phyloP scores from a whole-genome alignment of 805 yeast genomes.

The Cyberlindnera americana region DNA sequence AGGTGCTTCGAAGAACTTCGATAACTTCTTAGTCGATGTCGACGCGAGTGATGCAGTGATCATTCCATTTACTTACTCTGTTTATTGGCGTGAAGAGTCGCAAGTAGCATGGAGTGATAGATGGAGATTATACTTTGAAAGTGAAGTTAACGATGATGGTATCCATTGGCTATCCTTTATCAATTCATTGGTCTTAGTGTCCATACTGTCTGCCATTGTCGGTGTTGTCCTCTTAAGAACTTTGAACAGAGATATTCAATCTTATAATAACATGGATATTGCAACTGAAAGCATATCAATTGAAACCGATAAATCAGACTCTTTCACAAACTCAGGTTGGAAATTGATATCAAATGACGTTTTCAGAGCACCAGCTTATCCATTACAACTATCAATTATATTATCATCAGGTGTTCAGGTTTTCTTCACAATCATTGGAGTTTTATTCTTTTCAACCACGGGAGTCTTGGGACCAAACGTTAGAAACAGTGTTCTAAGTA shows the following conservation, averaged over 20 bases:
- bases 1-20: conserved; percentile 59
- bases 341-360: conserved; percentile 51
- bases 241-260: conserved; percentile 46
- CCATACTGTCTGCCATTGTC: conserved; percentile 59
- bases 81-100: conserved; percentile 82
- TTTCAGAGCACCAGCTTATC: conserved; percentile 46
- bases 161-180: conserved; percentile 78
- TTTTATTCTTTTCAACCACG: conserved; percentile 53
- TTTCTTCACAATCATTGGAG: conserved; percentile 59
- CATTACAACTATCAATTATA: conserved; percentile 49
- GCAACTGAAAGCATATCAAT: conserved; percentile 24
- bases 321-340: conserved; percentile 43
- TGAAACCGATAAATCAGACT: conserved; percentile 27
- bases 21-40: conserved; percentile 51
- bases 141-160: conserved; percentile 45
- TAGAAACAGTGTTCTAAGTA: conserved; percentile 62
- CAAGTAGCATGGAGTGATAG: conserved; percentile 62
- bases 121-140: conserved; percentile 68
- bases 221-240: conserved; percentile 60
- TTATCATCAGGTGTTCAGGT: conserved; percentile 77
- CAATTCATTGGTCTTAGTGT: conserved; percentile 64
- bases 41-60: conserved; percentile 36
- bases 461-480: conserved; percentile 61
- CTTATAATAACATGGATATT: conserved; percentile 29
- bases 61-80: conserved; percentile 80